Base-by-base conservation (phyloP, 1,284 basidiomycete genomes). In the Sanghuangporus sanghuang region DNA sequence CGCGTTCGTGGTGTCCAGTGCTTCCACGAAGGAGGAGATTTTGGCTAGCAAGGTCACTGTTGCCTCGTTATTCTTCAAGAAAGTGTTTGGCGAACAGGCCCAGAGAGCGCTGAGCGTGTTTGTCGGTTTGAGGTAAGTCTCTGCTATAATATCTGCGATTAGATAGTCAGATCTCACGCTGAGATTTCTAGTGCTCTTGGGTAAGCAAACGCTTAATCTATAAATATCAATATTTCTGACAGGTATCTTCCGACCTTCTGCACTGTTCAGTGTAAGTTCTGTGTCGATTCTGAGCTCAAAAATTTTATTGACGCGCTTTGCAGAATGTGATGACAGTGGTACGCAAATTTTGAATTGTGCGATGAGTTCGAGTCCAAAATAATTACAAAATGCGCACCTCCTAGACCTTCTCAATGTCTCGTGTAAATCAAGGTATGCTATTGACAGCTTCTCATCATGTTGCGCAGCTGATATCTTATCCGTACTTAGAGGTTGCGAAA, bases 51-150 rank as follows among this genome's bases (percentile, higher is more conserved):
- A 77, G 0, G 78, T 81, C 9, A 81, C 79, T 0, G 80, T 86
- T 12, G 85, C 84, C 1, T 75, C 81, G 0, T 64, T 81, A 44
- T 86, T 84, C 69, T 85, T 86, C 67, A 67, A 71, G 53, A 79
- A 83, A 42, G 81, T 86, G 42, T 86, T 85, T 62, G 84, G 83
- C 12, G 61, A 67, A 0, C 63, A 71, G 0, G 82, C 81, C 0
- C 73, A 81, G 67, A 76, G 74, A 57, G 84, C 81, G 0, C 69
- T 86, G 16, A 77, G 79, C 0, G 78, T 79, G 0, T 81, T 85
- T 59, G 78, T 85, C 42, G 83, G 82, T 5, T 72, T 85, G 14
- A 83, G 81, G 79, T 78, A 36, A 6, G 67, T 59, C 16, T 48
- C 1, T 27, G 35, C n/a, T 23, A 39, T 27, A 1, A 7, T n/a